phyloP scores from a whole-genome alignment of 2,329 filamentous ascomycete genomes.

The Scedosporium boydii region DNA sequence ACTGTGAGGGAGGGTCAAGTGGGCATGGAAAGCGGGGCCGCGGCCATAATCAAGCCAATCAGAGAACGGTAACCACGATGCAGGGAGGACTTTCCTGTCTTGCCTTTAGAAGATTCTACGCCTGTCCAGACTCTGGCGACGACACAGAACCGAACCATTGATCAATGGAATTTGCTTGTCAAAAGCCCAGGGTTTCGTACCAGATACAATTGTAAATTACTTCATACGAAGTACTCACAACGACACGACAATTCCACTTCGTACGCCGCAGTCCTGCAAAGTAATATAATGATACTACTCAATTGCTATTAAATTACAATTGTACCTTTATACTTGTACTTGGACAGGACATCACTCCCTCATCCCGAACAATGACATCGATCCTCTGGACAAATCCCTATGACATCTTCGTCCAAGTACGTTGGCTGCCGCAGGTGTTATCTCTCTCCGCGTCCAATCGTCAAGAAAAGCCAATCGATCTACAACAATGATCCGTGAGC shows the following conservation, averaged over 20 bases:
- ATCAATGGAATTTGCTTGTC: too few species aligned
- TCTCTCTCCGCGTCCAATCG: neutral
- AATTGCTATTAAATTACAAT: neutral
- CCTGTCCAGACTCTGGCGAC: too few species aligned
- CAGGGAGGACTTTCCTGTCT: neutral
- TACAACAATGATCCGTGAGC: neutral
- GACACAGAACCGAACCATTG: neutral
- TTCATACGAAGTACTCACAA: neutral
- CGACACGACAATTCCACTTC: neutral
- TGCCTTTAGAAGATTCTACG: neutral
- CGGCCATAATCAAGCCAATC: neutral
- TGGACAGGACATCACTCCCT: too few species aligned
- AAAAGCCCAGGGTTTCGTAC: too few species aligned
- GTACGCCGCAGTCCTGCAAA: neutral
- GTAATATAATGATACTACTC: neutral
- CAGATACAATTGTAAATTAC: too few species aligned
- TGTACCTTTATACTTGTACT: too few species aligned
- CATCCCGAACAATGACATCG: neutral
- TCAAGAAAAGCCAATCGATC: neutral
- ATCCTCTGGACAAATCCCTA: neutral
- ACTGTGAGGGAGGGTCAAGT: neutral
- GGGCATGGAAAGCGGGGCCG: neutral
- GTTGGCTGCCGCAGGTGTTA: too few species aligned
- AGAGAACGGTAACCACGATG: neutral
- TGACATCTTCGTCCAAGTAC: too few species aligned